A percentile compares a stretch with the other conserved stretches of the same genome.
Evolutionary conservation across 169 alveolate species (phyloP).

Genomic region (Plasmodium inui): DNA sequence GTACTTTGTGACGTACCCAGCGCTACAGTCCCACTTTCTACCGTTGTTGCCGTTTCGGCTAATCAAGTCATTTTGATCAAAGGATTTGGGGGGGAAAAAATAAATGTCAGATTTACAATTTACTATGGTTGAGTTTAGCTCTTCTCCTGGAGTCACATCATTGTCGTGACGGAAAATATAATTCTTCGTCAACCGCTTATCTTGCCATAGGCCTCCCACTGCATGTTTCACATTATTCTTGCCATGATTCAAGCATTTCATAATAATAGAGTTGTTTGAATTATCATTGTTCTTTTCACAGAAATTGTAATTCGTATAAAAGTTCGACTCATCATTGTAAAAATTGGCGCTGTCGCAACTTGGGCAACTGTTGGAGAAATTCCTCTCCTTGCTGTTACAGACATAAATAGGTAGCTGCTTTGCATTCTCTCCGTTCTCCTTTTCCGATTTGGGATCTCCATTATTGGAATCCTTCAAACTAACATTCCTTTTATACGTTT

Average conservation of each 20-base stretch:
- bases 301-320: slow-evolving; percentile 35
- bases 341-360: slow-evolving; percentile 50
- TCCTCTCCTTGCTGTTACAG: slow-evolving; percentile 7
- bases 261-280: slow-evolving; percentile 13
- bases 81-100: slow-evolving; percentile 31
- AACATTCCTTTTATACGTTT: slow-evolving; percentile 49
- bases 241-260: not conserved
- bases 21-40: slow-evolving; percentile 21
- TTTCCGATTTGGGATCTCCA: slow-evolving; percentile 23
- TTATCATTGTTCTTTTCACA: slow-evolving; percentile 18
- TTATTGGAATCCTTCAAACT: slow-evolving; percentile 35
- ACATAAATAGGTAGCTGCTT: slow-evolving; percentile 7
- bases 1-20: slow-evolving; percentile 12
- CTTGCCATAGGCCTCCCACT: slow-evolving; percentile 17
- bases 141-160: slow-evolving; percentile 19
- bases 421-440: not conserved
- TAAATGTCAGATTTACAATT: slow-evolving; percentile 31
- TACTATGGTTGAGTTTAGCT: slow-evolving; percentile 20
- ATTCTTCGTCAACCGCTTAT: slow-evolving; percentile 17
- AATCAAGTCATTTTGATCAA: slow-evolving; percentile 53
- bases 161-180: slow-evolving; percentile 2
- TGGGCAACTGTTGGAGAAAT: slow-evolving; percentile 56
- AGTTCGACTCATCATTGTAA: slow-evolving; percentile 57
- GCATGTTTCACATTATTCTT: slow-evolving; percentile 13
- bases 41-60: slow-evolving; percentile 1